phyloP scores from a whole-genome alignment of 192 early-diverging fungal species.

The Coemansia sp. region DNA sequence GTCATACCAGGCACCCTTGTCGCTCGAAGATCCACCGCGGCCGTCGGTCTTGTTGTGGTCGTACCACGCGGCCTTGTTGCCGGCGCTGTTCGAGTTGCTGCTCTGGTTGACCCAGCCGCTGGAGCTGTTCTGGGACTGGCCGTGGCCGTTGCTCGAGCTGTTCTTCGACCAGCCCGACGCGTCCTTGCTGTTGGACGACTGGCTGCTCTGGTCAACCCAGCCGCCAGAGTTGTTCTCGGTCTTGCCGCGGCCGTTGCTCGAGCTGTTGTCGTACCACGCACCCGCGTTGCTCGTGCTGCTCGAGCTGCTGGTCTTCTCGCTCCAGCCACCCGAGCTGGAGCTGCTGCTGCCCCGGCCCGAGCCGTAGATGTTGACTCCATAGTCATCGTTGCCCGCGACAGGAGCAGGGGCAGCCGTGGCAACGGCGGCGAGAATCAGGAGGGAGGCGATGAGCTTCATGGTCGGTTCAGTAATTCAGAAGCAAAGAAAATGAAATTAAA shows the following conservation, averaged over 20 bases:
- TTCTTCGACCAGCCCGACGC: not conserved
- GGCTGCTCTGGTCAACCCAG: not conserved
- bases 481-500: not conserved
- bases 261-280: constrained; percentile 4
- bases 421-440: constrained; percentile 21
- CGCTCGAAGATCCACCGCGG: not conserved
- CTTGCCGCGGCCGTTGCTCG: not conserved
- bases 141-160: not conserved
- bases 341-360: not conserved
- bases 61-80: not conserved
- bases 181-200: not conserved
- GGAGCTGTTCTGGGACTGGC: not conserved
- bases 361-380: constrained; percentile 3
- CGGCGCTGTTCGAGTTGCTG: constrained; percentile 1
- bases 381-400: constrained; percentile 3
- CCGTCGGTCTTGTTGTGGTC: no score
- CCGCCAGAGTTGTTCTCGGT: constrained; percentile 1
- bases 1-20: not conserved
- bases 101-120: constrained; percentile 5
- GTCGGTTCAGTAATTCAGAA: no score
- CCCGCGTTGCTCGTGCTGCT: not conserved
- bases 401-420: constrained; percentile 12
- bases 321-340: constrained; percentile 2
- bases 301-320: not conserved
- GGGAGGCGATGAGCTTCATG: constrained; percentile 28